phyloP scores from a whole-genome alignment of 169 alveolate species.

The Plasmodium sp. region DNA sequence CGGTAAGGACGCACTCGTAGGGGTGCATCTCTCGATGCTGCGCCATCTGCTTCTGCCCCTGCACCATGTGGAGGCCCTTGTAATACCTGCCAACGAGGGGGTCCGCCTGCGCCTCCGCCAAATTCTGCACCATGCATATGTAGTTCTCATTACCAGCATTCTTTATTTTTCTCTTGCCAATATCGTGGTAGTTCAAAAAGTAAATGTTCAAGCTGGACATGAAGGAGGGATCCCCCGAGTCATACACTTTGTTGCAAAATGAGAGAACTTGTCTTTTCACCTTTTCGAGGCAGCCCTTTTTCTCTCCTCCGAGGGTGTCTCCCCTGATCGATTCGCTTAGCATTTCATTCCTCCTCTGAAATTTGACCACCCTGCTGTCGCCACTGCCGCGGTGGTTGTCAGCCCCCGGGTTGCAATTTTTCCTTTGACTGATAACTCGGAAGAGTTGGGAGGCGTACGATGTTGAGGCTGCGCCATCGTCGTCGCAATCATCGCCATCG shows the following conservation, averaged over 20 bases:
- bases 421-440: neutral
- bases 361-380: neutral
- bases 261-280: neutral
- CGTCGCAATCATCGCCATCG: neutral
- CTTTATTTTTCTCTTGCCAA: slow-evolving; percentile 27
- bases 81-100: slow-evolving; percentile 35
- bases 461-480: neutral
- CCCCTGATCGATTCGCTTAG: neutral
- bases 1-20: neutral
- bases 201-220: slow-evolving; percentile 9
- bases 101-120: slow-evolving; percentile 14
- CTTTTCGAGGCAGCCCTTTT: neutral
- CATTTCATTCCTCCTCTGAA: neutral
- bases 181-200: slow-evolving; percentile 26
- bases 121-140: slow-evolving; percentile 30
- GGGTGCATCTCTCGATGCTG: neutral
- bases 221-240: slow-evolving; percentile 20
- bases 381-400: neutral
- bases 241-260: neutral
- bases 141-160: slow-evolving; percentile 25
- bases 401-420: neutral
- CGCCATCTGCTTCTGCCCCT: neutral
- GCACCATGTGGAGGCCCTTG: neutral
- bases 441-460: neutral
- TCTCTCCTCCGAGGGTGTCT: neutral